These are phyloP conservation scores for Amylocarpus encephaloides DNA, from an alignment of 2,329 filamentous ascomycete species.

Conservation along the genomic window DNA sequence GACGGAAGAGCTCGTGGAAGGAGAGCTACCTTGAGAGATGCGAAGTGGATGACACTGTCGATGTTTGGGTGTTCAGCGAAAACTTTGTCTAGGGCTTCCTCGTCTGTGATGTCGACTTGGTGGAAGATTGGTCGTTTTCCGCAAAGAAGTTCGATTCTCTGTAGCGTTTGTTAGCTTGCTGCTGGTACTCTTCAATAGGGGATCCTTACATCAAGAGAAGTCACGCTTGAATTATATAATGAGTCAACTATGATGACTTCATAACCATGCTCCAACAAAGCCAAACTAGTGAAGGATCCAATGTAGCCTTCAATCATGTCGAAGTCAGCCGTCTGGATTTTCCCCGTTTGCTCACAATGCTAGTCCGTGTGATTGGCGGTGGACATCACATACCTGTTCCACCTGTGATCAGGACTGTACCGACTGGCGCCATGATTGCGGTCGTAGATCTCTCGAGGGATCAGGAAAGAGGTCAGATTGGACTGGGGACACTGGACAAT, in stretches of 20 bases:
- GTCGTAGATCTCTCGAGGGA: background rate
- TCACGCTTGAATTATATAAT: constrained; percentile 92
- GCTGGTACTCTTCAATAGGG: background rate
- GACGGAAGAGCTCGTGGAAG: constrained; percentile 3
- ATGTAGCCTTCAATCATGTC: constrained; percentile 84
- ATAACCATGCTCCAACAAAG: constrained; percentile 89
- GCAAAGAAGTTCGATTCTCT: constrained; percentile 79
- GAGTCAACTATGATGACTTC: constrained; percentile 95
- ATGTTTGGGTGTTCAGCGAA: constrained; percentile 87
- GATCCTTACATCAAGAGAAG: constrained; percentile 66
- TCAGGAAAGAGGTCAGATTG: constrained; percentile 4
- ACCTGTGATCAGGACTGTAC: constrained; percentile 90
- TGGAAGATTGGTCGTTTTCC: constrained; percentile 84
- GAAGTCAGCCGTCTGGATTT: background rate
- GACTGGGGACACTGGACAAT: background rate
- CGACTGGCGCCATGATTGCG: constrained; percentile 58
- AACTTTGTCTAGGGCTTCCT: constrained; percentile 74
- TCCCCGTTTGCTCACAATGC: background rate
- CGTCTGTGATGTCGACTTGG: constrained; percentile 82
- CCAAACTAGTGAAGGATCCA: constrained; percentile 90
- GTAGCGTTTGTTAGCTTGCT: background rate
- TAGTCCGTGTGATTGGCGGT: background rate
- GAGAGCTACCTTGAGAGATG: constrained; percentile 74
- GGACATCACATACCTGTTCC: constrained; percentile 42
- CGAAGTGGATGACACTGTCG: constrained; percentile 98